Evolutionary conservation across 257 asterid genomes (phyloP), one percentile per base, ranked within the genome.

Genomic region (Cynanchum wilfordii): DNA sequence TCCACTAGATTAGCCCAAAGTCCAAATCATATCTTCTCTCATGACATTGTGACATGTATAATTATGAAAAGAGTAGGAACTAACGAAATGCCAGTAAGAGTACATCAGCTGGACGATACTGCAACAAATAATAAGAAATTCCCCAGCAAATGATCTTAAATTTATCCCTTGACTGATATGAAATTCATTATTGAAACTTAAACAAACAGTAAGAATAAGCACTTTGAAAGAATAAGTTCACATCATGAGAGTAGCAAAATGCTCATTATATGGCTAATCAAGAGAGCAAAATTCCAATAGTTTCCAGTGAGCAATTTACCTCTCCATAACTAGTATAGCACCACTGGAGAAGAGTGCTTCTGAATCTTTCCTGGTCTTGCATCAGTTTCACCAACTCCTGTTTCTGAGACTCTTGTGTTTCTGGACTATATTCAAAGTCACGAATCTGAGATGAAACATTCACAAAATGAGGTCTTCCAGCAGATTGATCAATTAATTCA

Each of bases 281-380:
- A 19, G 29, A 66, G 5, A 10, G 40, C 24, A 33, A 25, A 55
- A 33, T 15, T 47, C 0, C 24, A 10, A 75, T 24, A 24, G 75
- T 58, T 69, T 50, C 55, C 42, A 71, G 63, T 78, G 66, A 77
- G 68, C 62, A 55, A 74, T 70, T 75, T 76, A 91, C 96, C 97
- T 91, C 97, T 71, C 94, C 96, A 30, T 91, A 91, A 86, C 96
- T 91, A 82, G 90, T 84, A 78, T 89, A 89, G 75, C 92, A 86
- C 96, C 94, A 91, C 57, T 87, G 96, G 78, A 91, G 76, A 58
- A 91, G 88, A 74, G 91, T 86, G 87, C 89, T 80, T 85, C 89
- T 89, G 79, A 86, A 56, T 68, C 91, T 60, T 78, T 89, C 92
- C 84, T 89, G 96, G 78, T 89, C 95, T 75, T 87, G 97, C 74